Conservation (phyloP, 1,284 basidiomycete genomes). For the Hymenochaete sp. region DNA sequence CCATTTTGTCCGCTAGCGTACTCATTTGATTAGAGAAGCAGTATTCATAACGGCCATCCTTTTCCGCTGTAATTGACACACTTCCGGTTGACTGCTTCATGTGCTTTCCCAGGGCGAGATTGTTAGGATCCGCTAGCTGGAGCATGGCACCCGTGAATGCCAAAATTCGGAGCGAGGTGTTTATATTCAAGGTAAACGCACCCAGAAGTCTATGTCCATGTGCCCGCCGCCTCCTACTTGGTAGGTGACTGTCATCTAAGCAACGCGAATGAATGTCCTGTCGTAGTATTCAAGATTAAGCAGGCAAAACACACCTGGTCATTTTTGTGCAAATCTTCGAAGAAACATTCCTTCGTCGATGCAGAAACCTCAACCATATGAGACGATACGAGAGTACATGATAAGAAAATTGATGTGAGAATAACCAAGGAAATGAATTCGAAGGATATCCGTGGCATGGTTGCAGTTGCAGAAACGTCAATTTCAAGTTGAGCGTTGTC, state of each 20-base stretch:
- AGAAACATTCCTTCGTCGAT: slow-evolving; percentile 92
- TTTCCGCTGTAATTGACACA: slow-evolving; percentile 77
- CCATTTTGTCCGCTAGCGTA: slow-evolving; percentile 87
- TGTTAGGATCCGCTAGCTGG: slow-evolving; percentile 74
- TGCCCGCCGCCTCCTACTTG: slow-evolving; percentile 97
- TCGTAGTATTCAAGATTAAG: no score
- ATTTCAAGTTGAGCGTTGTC: background rate
- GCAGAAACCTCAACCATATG: slow-evolving; percentile 70
- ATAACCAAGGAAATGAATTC: slow-evolving; percentile 27
- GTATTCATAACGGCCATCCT: slow-evolving; percentile 86
- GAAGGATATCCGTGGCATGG: slow-evolving; percentile 22
- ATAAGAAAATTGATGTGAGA: slow-evolving; percentile 36
- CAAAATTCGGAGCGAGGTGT: no score
- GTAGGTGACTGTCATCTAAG: slow-evolving; percentile 97
- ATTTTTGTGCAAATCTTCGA: slow-evolving; percentile 90
- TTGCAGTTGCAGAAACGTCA: background rate
- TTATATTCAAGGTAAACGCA: slow-evolving; percentile 35
- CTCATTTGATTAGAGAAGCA: slow-evolving; percentile 99
- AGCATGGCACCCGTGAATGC: background rate
- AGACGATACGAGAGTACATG: slow-evolving; percentile 34
- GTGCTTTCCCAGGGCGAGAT: slow-evolving; percentile 65
- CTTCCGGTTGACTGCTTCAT: slow-evolving; percentile 86
- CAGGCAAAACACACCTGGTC: slow-evolving; percentile 62
- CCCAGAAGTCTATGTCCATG: slow-evolving; percentile 95
- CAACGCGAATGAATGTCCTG: slow-evolving; percentile 10